These are phyloP conservation scores for Saccharomyces hybrid DNA, from an alignment of 1,139 yeast genomes.

Conservation along the genomic window DNA sequence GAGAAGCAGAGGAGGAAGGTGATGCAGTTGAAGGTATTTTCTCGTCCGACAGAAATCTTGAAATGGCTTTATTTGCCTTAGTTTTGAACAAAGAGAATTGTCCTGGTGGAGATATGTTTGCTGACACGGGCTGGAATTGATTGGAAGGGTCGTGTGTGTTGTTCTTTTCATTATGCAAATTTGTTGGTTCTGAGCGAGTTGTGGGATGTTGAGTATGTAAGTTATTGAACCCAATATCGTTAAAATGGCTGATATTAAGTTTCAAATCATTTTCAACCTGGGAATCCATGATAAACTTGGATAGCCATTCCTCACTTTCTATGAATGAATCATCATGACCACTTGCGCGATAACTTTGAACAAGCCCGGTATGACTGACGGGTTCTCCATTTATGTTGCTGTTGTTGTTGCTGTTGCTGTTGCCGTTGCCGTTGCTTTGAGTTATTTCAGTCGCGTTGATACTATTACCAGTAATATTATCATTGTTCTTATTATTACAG, in stretches of 20 bases:
- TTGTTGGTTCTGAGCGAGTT: conserved; percentile 1
- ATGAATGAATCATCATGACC: not conserved
- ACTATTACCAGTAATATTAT: not conserved
- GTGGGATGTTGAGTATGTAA: conserved; percentile 8
- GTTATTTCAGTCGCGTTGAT: not conserved
- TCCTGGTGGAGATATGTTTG: not conserved
- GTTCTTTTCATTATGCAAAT: conserved; percentile 6
- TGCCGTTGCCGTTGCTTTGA: not conserved
- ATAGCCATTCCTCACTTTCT: conserved; percentile 51
- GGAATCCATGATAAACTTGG: conserved; percentile 50
- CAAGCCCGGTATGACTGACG: not conserved
- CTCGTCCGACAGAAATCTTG: not conserved
- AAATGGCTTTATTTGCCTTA: not conserved
- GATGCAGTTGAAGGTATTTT: not conserved
- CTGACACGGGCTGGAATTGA: not conserved
- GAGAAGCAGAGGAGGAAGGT: not conserved
- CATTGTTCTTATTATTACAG: not conserved
- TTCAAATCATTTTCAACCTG: conserved; percentile 47
- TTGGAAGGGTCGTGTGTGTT: conserved; percentile 1
- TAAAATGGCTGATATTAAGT: conserved; percentile 34
- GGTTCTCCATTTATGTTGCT: not conserved
- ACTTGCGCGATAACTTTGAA: not conserved
- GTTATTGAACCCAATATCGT: conserved; percentile 45
- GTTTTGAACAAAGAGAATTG: not conserved
- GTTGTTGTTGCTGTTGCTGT: not conserved